Percentiles rank a stretch among this genome's conserved stretches.
Evolutionary conservation across 805 yeast species (phyloP).

Genomic region (Peterozyma xylosa): DNA sequence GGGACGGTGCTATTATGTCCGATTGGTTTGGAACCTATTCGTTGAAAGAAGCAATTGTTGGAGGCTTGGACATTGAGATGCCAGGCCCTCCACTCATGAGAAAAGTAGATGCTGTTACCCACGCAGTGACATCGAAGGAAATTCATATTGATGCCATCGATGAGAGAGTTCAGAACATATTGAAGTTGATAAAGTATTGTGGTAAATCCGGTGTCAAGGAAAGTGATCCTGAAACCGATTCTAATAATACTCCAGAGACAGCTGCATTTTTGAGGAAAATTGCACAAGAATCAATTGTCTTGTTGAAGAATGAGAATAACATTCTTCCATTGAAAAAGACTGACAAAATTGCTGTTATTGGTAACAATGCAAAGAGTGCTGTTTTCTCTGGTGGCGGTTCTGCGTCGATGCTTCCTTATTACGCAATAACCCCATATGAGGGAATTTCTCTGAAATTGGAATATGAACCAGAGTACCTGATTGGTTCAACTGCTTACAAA

Average conservation of each 20-base stretch:
- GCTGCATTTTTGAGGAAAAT: constrained; percentile 30
- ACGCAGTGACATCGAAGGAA: constrained; percentile 32
- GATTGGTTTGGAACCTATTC: constrained; percentile 60
- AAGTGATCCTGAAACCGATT: constrained; percentile 25
- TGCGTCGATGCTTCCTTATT: constrained; percentile 41
- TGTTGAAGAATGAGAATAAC: constrained; percentile 42
- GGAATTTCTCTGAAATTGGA: constrained; percentile 26
- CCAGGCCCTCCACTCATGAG: constrained; percentile 51
- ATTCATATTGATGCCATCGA: constrained; percentile 32
- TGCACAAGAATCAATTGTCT: constrained; percentile 43
- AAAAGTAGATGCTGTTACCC: constrained; percentile 29
- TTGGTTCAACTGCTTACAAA: constrained; percentile 28
- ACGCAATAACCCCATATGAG: constrained; percentile 41
- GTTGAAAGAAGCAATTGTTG: constrained; percentile 33
- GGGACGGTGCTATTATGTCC: constrained; percentile 47
- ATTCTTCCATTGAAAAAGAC: constrained; percentile 32
- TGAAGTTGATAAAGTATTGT: constrained; percentile 34
- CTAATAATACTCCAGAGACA: constrained; percentile 40
- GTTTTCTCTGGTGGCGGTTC: constrained; percentile 58
- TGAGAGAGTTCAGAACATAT: constrained; percentile 38
- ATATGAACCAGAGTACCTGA: constrained; percentile 17
- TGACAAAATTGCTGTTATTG: constrained; percentile 41
- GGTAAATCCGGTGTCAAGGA: constrained; percentile 33
- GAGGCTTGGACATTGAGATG: constrained; percentile 59
- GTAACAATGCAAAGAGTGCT: constrained; percentile 47